Evolutionary conservation across 306 rosid genomes (phyloP), one percentile per base, ranked within the genome.

Genomic region (Luffa acutangula): DNA sequence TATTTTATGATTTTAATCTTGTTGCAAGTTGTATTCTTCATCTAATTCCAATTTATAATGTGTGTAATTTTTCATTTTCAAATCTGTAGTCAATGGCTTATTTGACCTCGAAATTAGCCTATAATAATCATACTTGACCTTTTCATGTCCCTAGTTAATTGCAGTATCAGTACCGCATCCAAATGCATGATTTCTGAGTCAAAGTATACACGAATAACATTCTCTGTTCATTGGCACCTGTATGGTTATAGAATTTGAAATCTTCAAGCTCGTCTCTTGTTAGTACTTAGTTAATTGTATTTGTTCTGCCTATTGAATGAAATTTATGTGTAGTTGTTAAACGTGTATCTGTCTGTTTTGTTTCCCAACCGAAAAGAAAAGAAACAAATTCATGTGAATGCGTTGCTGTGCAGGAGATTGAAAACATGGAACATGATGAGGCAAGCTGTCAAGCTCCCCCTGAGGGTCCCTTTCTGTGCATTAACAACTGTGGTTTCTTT

Each of bases 401-500:
- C 54, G 51, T 54, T 82, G 63, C 91, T 89, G 98, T 82, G 63
- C 91, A 91, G 98, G 85, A 77, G 85, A 88, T 85, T 83, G 86
- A 79, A 52, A 83, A 83, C 70, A 93, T 93, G 98, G 98, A 93
- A 84, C 97, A 93, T 65, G 98, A 91, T 70, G 88, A 91, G 91
- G 89, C 97, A 70, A 96, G 93, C 86, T 93, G 97, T 62, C 93
- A 93, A 86, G 92, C 98, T 79, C 85, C 94, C 41, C 98, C 94
- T 5, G 97, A 93, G 79, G 97, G 94, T 82, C 97, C 98, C 53
- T 56, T 91, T 54, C 83, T 93, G 82, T 93, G 98, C 84, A 11
- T 91, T 83, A 93, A 93, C 86, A 93, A 91, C 80, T 93, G 97
- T 90, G 97, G 98, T 7, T 93, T 93, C 85, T 91, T 93, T 37